Evolutionary conservation across 1,284 basidiomycete species (phyloP), one percentile per base, ranked within the genome.

Genomic region (Anthracocystis panici-leucophaei): DNA sequence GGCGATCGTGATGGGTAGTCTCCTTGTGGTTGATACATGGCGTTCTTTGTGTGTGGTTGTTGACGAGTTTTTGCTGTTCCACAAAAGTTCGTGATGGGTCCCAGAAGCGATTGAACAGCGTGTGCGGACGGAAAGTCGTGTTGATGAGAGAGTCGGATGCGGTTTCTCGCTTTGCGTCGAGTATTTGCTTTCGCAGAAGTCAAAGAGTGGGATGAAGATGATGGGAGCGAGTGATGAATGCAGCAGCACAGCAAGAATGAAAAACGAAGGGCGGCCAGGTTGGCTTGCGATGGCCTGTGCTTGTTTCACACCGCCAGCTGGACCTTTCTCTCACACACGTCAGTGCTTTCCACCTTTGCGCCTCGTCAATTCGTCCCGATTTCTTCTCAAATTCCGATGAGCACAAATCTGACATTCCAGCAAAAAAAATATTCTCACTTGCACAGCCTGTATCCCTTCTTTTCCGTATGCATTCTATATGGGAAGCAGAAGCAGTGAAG

Each of bases 1-100:
- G 72, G 75, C n/a, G 75, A 65, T 25, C 74, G 70, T 52, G 70
- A 69, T 48, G 71, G 61, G 49, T 58, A 66, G 51, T 53, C 62
- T 50, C 53, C 77, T 21, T 67, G 67, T 64, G 66, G 73, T 53
- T 74, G 69, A 40, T 79, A 71, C 78, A 78, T 81, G 54, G 42
- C 57, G 56, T 20, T 53, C 35, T 21, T 21, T 14, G n/a, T 46
- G 29, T 11, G 16, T 25, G 12, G 27, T 23, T 46, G 23, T 27
- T 14, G 16, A 46, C 8, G 23, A 38, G n/a, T 18, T 21, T 2
- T 14, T n/a, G 31, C 27, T 45, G 40, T 20, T 54, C n/a, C 38
- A 42, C 16, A 23, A 25, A 52, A 23, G 33, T 25, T n/a, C 29
- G 33, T 29, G 12, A n/a, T n/a, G 27, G 31, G 18, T 25, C 23